A percentile compares a stretch with the other conserved stretches of the same genome.
These are phyloP conservation scores for Vitis hybrid DNA, from an alignment of 177 flowering plant genomes.

Conservation along the genomic window DNA sequence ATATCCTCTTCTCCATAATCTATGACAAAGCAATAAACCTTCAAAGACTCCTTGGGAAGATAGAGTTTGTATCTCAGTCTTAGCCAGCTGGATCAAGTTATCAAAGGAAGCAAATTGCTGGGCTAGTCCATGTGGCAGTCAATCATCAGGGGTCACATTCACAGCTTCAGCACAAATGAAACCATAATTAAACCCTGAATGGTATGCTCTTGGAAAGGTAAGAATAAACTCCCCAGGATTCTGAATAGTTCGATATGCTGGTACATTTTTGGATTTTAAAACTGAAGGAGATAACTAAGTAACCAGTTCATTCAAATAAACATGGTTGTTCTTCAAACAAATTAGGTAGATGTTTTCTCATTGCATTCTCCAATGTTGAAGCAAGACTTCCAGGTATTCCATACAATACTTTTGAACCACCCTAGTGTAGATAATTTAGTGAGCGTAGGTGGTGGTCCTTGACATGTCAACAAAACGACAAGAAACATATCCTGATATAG, in stretches of 20 bases:
- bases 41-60: too few relatives aligned
- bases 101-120: too few relatives aligned
- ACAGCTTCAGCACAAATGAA: conserved; percentile 97
- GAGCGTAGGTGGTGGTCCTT: conserved; percentile 93
- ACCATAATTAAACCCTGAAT: conserved; percentile 89
- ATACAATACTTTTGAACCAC: conserved; percentile 91
- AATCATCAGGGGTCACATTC: conserved; percentile 90
- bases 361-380: conserved; percentile 58
- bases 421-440: conserved; percentile 76
- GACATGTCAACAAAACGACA: conserved; percentile 97
- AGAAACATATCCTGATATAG: conserved; percentile 94
- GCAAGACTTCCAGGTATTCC: conserved; percentile 83
- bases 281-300: conserved; percentile 88
- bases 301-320: conserved; percentile 78
- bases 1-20: too few relatives aligned
- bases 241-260: conserved; percentile 76
- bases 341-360: conserved; percentile 81
- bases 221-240: conserved; percentile 84
- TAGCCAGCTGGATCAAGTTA: too few relatives aligned
- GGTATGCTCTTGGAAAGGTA: conserved; percentile 93
- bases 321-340: conserved; percentile 79
- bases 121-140: conserved; percentile 72
- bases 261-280: conserved; percentile 73
- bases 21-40: too few relatives aligned
- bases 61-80: too few relatives aligned